Percentiles rank a stretch among this genome's conserved stretches.
Evolutionary conservation across 768 basidiomycete genomes (phyloP).

Genomic region (Xanthoconium stramineum): DNA sequence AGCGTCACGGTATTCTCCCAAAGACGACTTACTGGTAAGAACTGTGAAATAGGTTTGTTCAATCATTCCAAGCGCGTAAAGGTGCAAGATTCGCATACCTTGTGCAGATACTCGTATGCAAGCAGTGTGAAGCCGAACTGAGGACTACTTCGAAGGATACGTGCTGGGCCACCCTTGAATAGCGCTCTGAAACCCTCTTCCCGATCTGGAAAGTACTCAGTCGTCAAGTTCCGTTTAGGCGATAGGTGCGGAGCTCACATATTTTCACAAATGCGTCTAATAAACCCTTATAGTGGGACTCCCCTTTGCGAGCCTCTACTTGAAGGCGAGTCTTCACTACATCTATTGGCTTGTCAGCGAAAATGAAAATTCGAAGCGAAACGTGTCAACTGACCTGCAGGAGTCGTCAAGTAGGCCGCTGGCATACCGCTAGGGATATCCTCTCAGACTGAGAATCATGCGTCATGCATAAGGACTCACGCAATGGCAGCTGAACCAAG

Average conservation of each 20-base stretch:
- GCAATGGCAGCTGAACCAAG: conserved; percentile 76
- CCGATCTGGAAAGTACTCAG: conserved; percentile 45
- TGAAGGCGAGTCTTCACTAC: conserved; percentile 98
- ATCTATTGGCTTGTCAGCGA: conserved; percentile 46
- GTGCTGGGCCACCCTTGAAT: conserved; percentile 90
- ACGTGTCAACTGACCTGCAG: conserved; percentile 58
- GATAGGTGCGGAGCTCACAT: conserved; percentile 48
- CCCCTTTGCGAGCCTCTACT: conserved; percentile 86
- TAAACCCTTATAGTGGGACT: conserved; percentile 89
- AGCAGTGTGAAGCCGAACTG: conserved; percentile 95
- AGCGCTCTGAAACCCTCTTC: conserved; percentile 89
- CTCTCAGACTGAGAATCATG: conserved; percentile 27
- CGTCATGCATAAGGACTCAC: conserved; percentile 44
- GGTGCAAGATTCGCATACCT: conserved; percentile 37
- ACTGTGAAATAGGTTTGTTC: conserved; percentile 18
- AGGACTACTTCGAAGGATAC: conserved; percentile 82
- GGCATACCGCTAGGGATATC: conserved; percentile 82
- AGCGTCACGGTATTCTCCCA: conserved; percentile 2
- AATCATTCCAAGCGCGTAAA: background rate
- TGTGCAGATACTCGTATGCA: conserved; percentile 71
- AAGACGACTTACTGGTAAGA: conserved; percentile 28
- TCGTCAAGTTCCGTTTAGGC: conserved; percentile 8
- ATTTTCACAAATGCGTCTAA: conserved; percentile 89
- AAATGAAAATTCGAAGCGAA: conserved; percentile 1
- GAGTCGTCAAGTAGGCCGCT: conserved; percentile 90